Evolutionary conservation across 2,329 filamentous ascomycete genomes (phyloP).

Genomic region (Ophiosphaerella narmari): DNA sequence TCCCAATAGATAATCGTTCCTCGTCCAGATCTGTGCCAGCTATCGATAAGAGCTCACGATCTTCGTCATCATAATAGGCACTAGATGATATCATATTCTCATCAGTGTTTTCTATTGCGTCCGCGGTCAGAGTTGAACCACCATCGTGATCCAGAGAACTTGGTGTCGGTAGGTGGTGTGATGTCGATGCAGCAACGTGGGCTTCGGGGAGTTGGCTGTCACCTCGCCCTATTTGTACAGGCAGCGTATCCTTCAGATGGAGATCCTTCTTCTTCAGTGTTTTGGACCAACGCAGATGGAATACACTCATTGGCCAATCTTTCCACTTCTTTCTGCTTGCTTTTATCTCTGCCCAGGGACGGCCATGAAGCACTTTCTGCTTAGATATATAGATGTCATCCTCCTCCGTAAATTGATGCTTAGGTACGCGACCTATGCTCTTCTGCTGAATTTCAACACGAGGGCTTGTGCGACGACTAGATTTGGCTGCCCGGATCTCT

Average conservation of each 20-base stretch:
- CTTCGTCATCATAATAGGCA: conserved; percentile 32
- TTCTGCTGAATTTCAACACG: conserved; percentile 16
- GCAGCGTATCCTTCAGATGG: conserved; percentile 2
- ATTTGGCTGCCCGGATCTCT: conserved; percentile 1
- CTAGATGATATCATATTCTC: conserved; percentile 15
- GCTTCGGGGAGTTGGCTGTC: background rate
- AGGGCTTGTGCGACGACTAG: conserved; percentile 13
- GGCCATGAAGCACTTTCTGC: conserved; percentile 28
- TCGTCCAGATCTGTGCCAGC: conserved; percentile 18
- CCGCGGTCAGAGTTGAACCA: background rate
- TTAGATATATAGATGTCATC: conserved; percentile 46
- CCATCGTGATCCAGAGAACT: conserved; percentile 28
- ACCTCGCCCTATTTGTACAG: background rate
- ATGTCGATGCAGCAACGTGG: background rate
- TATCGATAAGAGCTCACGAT: conserved; percentile 33
- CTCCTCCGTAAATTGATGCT: conserved; percentile 35
- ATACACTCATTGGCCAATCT: conserved; percentile 16
- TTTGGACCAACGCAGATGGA: conserved; percentile 21
- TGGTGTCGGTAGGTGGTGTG: conserved; percentile 36
- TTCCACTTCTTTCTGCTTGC: conserved; percentile 25
- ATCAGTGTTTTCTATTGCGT: background rate
- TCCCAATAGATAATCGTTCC: background rate
- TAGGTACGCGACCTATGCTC: background rate
- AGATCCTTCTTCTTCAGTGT: conserved; percentile 14
- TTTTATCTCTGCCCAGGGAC: conserved; percentile 30